These are phyloP conservation scores for Blastobotrys persicus DNA, from an alignment of 1,139 yeast species.

Conservation along the genomic window DNA sequence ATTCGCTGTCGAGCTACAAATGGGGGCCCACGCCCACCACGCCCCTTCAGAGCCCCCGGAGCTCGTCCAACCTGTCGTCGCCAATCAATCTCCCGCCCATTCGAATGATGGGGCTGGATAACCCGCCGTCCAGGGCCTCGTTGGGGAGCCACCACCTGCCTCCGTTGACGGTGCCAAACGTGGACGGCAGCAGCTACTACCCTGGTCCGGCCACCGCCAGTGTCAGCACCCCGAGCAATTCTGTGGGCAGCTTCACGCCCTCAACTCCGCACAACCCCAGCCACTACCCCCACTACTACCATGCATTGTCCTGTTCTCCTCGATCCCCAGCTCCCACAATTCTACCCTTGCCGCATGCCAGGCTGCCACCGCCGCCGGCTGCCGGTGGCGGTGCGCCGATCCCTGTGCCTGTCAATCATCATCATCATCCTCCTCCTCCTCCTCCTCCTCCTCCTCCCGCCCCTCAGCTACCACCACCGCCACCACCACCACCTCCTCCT, in stretches of 20 bases:
- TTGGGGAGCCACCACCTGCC: not conserved
- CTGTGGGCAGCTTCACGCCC: slow-evolving; percentile 2
- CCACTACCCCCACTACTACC: slow-evolving; percentile 10
- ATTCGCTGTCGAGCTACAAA: slow-evolving; percentile 1
- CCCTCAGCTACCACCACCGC: no score
- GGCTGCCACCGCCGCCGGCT: slow-evolving; percentile 2
- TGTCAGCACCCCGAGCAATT: not conserved
- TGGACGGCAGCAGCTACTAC: not conserved
- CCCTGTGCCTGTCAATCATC: slow-evolving; percentile 13
- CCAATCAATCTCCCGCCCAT: slow-evolving; percentile 11
- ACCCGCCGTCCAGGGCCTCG: not conserved
- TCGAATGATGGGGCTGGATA: slow-evolving; percentile 2
- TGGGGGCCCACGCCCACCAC: slow-evolving; percentile 9
- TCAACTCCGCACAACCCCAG: slow-evolving; percentile 9
- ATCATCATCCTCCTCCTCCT: no score
- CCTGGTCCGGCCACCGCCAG: not conserved
- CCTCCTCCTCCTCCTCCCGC: no score
- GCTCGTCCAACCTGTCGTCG: slow-evolving; percentile 1
- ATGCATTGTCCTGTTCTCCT: slow-evolving; percentile 4
- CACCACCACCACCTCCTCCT: slow-evolving; percentile 14
- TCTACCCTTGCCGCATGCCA: slow-evolving; percentile 2
- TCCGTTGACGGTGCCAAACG: slow-evolving; percentile 5
- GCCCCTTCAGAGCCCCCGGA: slow-evolving; percentile 9
- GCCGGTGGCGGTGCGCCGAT: slow-evolving; percentile 1
- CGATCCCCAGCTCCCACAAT: slow-evolving; percentile 3